Percentiles rank a stretch among this genome's conserved stretches.
phyloP scores from a whole-genome alignment of 305 asterid species.

The Salvia sclarea region DNA sequence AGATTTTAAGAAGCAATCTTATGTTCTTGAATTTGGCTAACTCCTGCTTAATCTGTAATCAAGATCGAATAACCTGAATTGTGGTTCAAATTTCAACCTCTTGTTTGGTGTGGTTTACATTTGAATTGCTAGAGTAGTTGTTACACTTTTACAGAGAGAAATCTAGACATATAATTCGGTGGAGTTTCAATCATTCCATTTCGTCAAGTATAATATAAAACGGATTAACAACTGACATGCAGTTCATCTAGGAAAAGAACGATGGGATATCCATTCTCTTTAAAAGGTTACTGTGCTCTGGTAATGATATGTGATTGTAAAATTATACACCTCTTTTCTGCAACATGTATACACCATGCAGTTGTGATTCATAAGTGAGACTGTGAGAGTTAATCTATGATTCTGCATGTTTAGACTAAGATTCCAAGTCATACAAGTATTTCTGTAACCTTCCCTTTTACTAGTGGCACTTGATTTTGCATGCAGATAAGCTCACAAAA shows the following conservation, averaged over 20 bases:
- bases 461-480: constrained; percentile 28
- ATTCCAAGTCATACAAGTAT: not conserved
- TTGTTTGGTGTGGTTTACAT: not conserved
- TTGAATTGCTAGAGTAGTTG: not conserved
- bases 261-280: not conserved
- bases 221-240: not conserved
- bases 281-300: not conserved
- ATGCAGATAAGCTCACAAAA: constrained; percentile 85
- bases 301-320: constrained; percentile 3
- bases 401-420: not conserved
- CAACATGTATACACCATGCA: constrained; percentile 16
- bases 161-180: not conserved
- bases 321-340: not conserved
- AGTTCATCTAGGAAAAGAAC: not conserved
- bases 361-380: constrained; percentile 23
- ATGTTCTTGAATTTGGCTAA: not conserved
- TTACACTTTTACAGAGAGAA: not conserved
- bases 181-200: constrained; percentile 1
- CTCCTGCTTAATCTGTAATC: not conserved
- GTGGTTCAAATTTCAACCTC: not conserved
- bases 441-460: constrained; percentile 16
- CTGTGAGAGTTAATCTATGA: constrained; percentile 20
- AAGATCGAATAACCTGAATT: not conserved
- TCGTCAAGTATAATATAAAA: not conserved
- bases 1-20: not conserved